Conservation (phyloP, 2,329 filamentous ascomycete genomes). For the Thielaviopsis ethacetica region DNA sequence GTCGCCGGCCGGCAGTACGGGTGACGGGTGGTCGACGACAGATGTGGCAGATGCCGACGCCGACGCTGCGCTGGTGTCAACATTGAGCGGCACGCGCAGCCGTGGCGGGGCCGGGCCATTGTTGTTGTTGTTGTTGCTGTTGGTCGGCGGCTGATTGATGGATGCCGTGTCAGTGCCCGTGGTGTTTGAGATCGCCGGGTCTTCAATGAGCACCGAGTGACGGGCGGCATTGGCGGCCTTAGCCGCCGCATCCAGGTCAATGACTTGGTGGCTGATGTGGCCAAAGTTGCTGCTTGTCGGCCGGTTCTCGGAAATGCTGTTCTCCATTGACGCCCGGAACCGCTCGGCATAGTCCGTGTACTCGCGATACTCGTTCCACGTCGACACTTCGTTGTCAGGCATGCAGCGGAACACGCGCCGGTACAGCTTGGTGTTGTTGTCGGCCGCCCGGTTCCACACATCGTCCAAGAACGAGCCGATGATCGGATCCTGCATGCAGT, state of each 20-base stretch:
- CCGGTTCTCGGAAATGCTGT: constrained; percentile 26
- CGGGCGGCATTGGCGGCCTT: constrained; percentile 14
- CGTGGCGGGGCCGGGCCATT: background rate
- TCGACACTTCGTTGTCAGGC: constrained; percentile 86
- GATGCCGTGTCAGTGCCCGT: background rate
- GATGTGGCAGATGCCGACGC: background rate
- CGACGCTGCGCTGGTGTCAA: constrained; percentile 16
- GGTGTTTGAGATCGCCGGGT: background rate
- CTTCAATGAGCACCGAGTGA: constrained; percentile 17
- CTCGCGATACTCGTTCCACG: constrained; percentile 85
- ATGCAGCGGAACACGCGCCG: constrained; percentile 90
- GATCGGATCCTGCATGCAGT: constrained; percentile 90
- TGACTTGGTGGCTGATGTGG: constrained; percentile 17
- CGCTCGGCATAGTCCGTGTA: constrained; percentile 60
- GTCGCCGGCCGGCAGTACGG: constrained; percentile 26
- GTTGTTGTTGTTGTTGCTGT: background rate
- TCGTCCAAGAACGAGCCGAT: constrained; percentile 70
- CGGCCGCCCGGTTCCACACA: constrained; percentile 71
- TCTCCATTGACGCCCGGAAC: constrained; percentile 53
- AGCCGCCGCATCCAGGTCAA: constrained; percentile 13
- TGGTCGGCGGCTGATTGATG: background rate
- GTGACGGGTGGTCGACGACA: constrained; percentile 23
- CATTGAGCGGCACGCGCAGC: constrained; percentile 13
- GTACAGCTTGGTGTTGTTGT: constrained; percentile 92
- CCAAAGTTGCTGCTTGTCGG: constrained; percentile 32